Conservation (phyloP, 2,329 filamentous ascomycete species). For the Aphanoascus verrucosus region DNA sequence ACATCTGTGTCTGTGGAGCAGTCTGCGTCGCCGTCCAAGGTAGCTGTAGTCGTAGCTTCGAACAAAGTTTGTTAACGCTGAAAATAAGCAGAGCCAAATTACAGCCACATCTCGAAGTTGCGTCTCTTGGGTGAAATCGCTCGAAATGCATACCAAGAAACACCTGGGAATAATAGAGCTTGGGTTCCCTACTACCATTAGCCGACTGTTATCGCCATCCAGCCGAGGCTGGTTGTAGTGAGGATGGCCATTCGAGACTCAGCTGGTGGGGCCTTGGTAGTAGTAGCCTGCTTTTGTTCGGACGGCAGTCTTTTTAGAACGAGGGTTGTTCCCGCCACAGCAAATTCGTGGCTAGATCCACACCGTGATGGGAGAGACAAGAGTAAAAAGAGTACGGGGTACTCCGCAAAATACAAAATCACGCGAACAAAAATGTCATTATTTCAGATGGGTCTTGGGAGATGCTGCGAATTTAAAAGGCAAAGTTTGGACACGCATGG, state of each 20-base stretch:
- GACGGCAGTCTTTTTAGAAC: not conserved
- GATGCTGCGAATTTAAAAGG: too few species aligned
- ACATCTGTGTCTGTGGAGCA: not conserved
- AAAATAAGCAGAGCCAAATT: not conserved
- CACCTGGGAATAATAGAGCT: not conserved
- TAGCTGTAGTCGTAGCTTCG: not conserved
- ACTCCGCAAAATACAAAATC: not conserved
- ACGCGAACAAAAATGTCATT: not conserved
- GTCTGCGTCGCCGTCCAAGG: not conserved
- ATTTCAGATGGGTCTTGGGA: not conserved
- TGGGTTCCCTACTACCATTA: not conserved
- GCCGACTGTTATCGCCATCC: not conserved
- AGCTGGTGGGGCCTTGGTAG: not conserved
- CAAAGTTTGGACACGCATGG: too few species aligned
- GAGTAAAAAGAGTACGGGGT: not conserved
- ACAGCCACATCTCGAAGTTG: not conserved
- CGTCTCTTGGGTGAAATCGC: not conserved
- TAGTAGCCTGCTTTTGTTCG: not conserved
- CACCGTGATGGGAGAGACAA: not conserved
- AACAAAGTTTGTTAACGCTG: not conserved
- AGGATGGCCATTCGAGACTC: not conserved
- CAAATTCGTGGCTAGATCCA: not conserved
- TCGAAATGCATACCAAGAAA: not conserved
- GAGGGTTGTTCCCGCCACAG: not conserved
- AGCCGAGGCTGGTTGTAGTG: not conserved